phyloP scores from a whole-genome alignment of 1,284 basidiomycete genomes.

The Ustilago lituana region DNA sequence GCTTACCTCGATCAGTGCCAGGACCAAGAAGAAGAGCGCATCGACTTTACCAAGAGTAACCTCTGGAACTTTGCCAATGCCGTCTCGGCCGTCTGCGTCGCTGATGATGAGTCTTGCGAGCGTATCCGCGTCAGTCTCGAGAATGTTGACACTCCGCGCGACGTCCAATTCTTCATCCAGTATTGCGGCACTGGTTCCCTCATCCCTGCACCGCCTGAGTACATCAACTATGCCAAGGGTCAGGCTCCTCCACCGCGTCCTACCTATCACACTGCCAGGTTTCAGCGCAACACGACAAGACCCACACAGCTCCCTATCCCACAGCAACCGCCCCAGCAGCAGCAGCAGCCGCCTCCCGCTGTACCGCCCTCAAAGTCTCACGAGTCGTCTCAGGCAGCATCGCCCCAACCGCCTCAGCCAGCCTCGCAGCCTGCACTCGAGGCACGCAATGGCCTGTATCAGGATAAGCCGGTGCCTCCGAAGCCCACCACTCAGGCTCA shows the following conservation, averaged over 20 bases:
- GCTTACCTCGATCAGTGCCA: conserved; percentile 76
- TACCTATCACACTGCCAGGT: conserved; percentile 53
- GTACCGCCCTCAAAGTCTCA: conserved; percentile 17
- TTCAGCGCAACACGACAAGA: conserved; percentile 59
- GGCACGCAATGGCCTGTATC: conserved; percentile 19
- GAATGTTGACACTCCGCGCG: conserved; percentile 59
- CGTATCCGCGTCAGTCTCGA: conserved; percentile 64
- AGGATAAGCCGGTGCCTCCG: conserved; percentile 37
- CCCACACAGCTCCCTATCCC: conserved; percentile 44
- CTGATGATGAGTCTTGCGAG: conserved; percentile 79
- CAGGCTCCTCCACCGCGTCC: conserved; percentile 59
- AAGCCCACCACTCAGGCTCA: conserved; percentile 14
- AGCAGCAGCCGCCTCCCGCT: conserved; percentile 17
- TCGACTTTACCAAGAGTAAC: conserved; percentile 93
- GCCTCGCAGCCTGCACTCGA: conserved; percentile 8
- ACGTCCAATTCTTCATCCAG: conserved; percentile 62
- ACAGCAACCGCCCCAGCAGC: conserved; percentile 28
- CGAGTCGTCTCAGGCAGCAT: conserved; percentile 6
- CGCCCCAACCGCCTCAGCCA: conserved; percentile 24
- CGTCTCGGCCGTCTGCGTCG: conserved; percentile 92
- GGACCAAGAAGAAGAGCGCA: conserved; percentile 91
- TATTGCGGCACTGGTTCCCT: conserved; percentile 60
- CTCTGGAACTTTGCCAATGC: conserved; percentile 96
- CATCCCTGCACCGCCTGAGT: conserved; percentile 65
- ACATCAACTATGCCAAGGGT: conserved; percentile 65